Percentiles rank a stretch among this genome's conserved stretches.
Conservation (phyloP, 1,139 yeast species). For the Hyphopichia fennica region DNA sequence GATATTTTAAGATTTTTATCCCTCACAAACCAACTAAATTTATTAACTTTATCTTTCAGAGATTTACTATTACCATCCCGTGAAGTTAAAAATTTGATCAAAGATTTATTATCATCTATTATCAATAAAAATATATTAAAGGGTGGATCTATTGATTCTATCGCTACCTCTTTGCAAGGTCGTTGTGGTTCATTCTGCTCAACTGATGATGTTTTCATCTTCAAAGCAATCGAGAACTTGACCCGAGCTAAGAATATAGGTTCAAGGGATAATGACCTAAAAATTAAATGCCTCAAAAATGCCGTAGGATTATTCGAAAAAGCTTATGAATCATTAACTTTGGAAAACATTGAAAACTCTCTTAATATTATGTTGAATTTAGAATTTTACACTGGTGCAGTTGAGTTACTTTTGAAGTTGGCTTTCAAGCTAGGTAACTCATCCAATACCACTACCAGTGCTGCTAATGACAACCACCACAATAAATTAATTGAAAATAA, state of each 20-base stretch:
- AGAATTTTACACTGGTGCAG: constrained; percentile 81
- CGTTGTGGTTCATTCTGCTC: constrained; percentile 96
- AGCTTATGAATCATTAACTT: constrained; percentile 74
- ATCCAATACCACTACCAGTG: constrained; percentile 8
- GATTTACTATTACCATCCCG: constrained; percentile 72
- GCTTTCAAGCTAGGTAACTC: constrained; percentile 63
- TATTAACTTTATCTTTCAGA: constrained; percentile 66
- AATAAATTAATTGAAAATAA: constrained; percentile 17
- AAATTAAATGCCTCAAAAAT: constrained; percentile 66
- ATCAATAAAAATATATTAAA: constrained; percentile 84
- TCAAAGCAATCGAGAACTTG: constrained; percentile 89
- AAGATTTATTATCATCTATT: constrained; percentile 84
- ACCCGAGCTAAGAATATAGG: constrained; percentile 83
- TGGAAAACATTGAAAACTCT: constrained; percentile 82
- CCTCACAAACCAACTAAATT: constrained; percentile 62
- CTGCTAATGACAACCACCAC: constrained; percentile 8
- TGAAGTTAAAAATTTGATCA: constrained; percentile 67
- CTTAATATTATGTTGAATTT: constrained; percentile 74
- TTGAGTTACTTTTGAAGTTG: constrained; percentile 75
- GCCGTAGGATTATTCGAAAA: constrained; percentile 77
- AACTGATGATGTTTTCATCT: constrained; percentile 87
- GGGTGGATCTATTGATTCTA: constrained; percentile 92
- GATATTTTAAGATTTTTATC: constrained; percentile 74
- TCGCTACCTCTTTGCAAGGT: constrained; percentile 84
- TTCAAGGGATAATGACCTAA: constrained; percentile 65